phyloP scores from a whole-genome alignment of 2,329 filamentous ascomycete genomes.

The Scedosporium minutisporum region DNA sequence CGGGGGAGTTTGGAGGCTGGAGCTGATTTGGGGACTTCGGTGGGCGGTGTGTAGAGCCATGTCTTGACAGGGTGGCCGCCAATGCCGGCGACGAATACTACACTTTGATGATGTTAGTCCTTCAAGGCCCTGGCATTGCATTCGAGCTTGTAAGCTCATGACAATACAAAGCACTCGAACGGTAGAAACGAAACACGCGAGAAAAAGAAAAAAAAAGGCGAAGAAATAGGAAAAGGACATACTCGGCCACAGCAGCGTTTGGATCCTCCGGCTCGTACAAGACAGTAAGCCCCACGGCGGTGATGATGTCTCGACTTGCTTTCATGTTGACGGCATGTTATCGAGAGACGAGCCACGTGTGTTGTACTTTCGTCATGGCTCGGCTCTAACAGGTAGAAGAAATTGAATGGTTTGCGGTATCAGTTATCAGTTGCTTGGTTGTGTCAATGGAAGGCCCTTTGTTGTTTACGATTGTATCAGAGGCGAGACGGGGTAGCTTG shows the following conservation, averaged over 20 bases:
- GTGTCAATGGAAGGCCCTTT: neutral
- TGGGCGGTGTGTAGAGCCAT: slow-evolving; percentile 14
- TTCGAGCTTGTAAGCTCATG: no score
- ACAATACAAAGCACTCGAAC: neutral
- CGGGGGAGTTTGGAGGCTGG: slow-evolving; percentile 13
- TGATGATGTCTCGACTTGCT: slow-evolving; percentile 15
- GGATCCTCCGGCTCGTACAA: slow-evolving; percentile 21
- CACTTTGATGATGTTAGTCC: slow-evolving; percentile 12
- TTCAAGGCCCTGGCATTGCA: neutral
- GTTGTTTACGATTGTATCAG: neutral
- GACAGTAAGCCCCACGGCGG: slow-evolving; percentile 20
- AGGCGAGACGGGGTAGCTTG: neutral
- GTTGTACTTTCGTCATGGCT: neutral
- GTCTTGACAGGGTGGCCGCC: slow-evolving; percentile 22
- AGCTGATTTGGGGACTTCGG: slow-evolving; percentile 9
- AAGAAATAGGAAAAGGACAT: slow-evolving; percentile 7
- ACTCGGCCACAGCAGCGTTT: slow-evolving; percentile 19
- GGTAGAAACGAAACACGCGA: neutral
- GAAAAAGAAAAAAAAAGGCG: neutral
- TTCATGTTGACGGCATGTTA: slow-evolving; percentile 15
- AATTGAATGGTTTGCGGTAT: neutral
- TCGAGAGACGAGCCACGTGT: slow-evolving; percentile 1
- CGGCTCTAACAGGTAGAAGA: neutral
- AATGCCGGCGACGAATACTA: slow-evolving; percentile 21
- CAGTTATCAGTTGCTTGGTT: neutral